These are phyloP conservation scores for Aspergillus brasiliensis DNA, from an alignment of 2,329 filamentous ascomycete genomes.

Conservation along the genomic window DNA sequence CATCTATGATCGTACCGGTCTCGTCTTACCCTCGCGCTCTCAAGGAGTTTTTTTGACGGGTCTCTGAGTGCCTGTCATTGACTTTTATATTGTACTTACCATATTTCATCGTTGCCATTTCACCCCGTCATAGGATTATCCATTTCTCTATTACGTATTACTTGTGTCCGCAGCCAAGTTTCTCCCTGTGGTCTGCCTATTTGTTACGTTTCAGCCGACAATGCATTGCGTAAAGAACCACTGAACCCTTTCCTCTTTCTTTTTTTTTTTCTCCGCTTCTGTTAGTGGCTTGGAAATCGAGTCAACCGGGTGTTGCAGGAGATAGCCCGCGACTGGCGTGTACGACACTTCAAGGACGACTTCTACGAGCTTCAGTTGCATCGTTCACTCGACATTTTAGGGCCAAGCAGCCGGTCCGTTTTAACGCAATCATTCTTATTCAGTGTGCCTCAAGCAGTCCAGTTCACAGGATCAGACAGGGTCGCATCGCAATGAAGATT, in stretches of 20 bases:
- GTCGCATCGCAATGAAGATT: background rate
- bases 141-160: background rate
- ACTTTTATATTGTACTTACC: background rate
- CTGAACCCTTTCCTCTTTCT: background rate
- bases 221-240: background rate
- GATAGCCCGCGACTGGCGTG: background rate
- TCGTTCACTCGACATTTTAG: background rate
- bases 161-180: background rate
- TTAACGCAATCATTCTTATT: background rate
- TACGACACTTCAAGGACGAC: background rate
- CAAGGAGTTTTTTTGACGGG: background rate
- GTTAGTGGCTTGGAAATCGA: background rate
- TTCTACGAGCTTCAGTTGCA: background rate
- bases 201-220: background rate
- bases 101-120: background rate
- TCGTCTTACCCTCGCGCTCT: background rate
- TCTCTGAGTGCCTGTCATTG: background rate
- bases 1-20: background rate
- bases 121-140: background rate
- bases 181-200: background rate
- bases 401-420: background rate
- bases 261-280: background rate
- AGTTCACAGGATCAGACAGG: background rate
- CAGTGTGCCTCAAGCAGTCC: background rate
- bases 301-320: background rate